These are phyloP conservation scores for Podaxis carcinomalis DNA, from an alignment of 768 basidiomycete genomes.

Conservation along the genomic window DNA sequence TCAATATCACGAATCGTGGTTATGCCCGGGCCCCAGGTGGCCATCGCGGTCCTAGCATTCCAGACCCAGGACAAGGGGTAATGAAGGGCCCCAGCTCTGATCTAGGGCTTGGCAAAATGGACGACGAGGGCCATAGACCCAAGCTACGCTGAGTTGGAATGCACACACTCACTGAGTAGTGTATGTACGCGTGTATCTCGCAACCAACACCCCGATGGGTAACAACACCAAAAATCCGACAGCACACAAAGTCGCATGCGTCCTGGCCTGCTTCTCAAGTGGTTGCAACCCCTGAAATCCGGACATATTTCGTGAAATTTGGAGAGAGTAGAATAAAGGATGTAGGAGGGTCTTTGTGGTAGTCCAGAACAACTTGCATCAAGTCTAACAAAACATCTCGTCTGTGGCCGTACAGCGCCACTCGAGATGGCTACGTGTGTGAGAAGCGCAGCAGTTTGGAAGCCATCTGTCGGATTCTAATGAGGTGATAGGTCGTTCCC, in stretches of 20 bases:
- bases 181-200: constrained; percentile 51
- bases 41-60: neutral
- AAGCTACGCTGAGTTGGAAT: neutral
- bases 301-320: constrained; percentile 4
- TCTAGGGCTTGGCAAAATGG: neutral
- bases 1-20: neutral
- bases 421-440: neutral
- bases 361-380: neutral
- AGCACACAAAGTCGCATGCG: constrained; percentile 48
- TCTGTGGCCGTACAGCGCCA: neutral
- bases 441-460: neutral
- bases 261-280: constrained; percentile 32
- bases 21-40: neutral
- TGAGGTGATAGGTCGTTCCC: neutral
- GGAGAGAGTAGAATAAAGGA: neutral
- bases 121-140: neutral
- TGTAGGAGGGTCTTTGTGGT: neutral
- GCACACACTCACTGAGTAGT: constrained; percentile 33
- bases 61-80: neutral
- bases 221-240: constrained; percentile 54
- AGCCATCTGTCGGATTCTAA: neutral
- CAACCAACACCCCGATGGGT: constrained; percentile 53
- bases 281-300: neutral
- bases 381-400: neutral
- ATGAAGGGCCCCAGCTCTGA: neutral